Evolutionary conservation across 257 asterid species (phyloP).

Genomic region (Capsicum baccatum): DNA sequence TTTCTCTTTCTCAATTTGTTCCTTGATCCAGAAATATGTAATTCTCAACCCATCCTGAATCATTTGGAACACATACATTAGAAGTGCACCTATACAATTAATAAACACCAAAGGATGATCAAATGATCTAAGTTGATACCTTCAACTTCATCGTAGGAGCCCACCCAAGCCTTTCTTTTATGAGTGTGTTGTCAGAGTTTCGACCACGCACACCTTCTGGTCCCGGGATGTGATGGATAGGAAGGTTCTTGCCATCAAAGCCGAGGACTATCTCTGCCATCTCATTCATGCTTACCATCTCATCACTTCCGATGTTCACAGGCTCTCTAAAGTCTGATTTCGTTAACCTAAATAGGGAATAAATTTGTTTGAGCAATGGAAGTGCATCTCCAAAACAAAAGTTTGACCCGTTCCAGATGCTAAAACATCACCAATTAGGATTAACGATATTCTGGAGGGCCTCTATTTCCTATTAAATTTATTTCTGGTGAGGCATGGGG

Average conservation of each 20-base stretch:
- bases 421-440: background rate
- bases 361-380: background rate
- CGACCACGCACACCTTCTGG: constrained; percentile 98
- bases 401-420: background rate
- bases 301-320: constrained; percentile 90
- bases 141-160: constrained; percentile 88
- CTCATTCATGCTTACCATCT: constrained; percentile 96
- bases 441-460: background rate
- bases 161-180: constrained; percentile 94
- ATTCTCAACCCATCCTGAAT: constrained; percentile 85
- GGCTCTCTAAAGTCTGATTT: constrained; percentile 92
- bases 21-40: constrained; percentile 94
- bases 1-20: constrained; percentile 86
- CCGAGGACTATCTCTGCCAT: constrained; percentile 89
- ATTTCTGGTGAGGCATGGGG: background rate
- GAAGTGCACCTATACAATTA: background rate
- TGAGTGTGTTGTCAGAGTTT: constrained; percentile 87
- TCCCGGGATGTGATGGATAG: constrained; percentile 84
- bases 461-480: background rate
- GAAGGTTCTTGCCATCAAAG: constrained; percentile 78
- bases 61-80: background rate
- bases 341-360: constrained; percentile 56
- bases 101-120: background rate
- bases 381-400: constrained; percentile 5
- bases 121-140: constrained; percentile 44